Conservation (phyloP, 192 early-diverging fungal species). For the Lobosporangium transversale region DNA sequence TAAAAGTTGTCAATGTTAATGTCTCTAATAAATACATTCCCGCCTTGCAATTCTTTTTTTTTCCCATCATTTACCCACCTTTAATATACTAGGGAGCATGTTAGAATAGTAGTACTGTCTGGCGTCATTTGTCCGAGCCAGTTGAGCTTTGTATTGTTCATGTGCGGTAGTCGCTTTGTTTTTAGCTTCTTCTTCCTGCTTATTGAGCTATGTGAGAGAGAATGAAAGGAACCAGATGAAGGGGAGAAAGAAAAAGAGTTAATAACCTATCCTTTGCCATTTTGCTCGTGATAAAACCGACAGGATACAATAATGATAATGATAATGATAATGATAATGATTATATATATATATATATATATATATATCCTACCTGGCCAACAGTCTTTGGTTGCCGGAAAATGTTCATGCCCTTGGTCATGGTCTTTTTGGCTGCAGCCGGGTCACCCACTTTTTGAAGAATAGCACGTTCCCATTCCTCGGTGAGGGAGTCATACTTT, state of each 20-base stretch:
- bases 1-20: too few relatives aligned
- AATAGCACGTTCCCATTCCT: constrained; percentile 88
- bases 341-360: too few relatives aligned
- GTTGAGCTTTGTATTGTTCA: constrained; percentile 83
- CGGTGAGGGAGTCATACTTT: constrained; percentile 82
- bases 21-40: too few relatives aligned
- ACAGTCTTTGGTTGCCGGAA: constrained; percentile 66
- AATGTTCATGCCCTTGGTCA: constrained; percentile 61
- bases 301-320: too few relatives aligned
- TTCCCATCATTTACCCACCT: constrained; percentile 56
- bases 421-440: constrained; percentile 52
- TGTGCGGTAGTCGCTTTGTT: constrained; percentile 84
- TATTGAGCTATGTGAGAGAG: constrained; percentile 64
- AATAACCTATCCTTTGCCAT: too few relatives aligned
- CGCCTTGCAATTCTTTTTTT: too few relatives aligned
- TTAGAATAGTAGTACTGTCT: constrained; percentile 80
- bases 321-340: too few relatives aligned
- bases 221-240: too few relatives aligned
- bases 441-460: constrained; percentile 63
- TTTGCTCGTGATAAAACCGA: too few relatives aligned
- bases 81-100: constrained; percentile 86
- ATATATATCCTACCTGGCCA: constrained; percentile 62
- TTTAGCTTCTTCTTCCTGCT: constrained; percentile 88
- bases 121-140: constrained; percentile 77
- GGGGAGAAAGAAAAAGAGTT: too few relatives aligned